phyloP scores from a whole-genome alignment of 129 eudicot genomes.

The Centella asiatica region DNA sequence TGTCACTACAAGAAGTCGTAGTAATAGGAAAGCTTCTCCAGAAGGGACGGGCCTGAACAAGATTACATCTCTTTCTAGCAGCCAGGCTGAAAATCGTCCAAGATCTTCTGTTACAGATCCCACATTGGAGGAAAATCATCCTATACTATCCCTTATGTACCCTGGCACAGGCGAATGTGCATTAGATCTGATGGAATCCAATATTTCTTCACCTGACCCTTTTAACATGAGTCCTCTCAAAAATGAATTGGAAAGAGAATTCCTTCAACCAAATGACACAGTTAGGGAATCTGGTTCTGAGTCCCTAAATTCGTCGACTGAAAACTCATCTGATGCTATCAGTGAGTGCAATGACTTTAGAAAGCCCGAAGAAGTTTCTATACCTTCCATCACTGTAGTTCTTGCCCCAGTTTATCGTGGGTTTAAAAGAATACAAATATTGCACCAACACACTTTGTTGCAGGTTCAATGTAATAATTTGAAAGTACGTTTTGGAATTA shows the following conservation, averaged over 20 bases:
- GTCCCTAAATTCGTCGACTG: slow-evolving; percentile 21
- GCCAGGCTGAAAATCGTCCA: neutral
- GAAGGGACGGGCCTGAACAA: slow-evolving; percentile 23
- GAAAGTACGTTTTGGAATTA: slow-evolving; percentile 71
- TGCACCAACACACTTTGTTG: slow-evolving; percentile 36
- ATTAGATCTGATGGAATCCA: slow-evolving; percentile 24
- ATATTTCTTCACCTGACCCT: slow-evolving; percentile 28
- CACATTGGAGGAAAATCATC: slow-evolving; percentile 19
- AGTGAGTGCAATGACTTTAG: slow-evolving; percentile 28
- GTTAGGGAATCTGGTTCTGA: slow-evolving; percentile 26
- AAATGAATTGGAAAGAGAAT: slow-evolving; percentile 30
- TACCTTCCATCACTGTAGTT: slow-evolving; percentile 46
- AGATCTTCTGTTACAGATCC: slow-evolving; percentile 25
- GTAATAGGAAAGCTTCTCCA: slow-evolving; percentile 29
- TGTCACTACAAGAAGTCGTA: slow-evolving; percentile 64
- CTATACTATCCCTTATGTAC: slow-evolving; percentile 23
- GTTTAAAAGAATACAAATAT: slow-evolving; percentile 46
- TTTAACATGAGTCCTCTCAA: slow-evolving; percentile 40
- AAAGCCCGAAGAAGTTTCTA: slow-evolving; percentile 37
- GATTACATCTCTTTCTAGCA: slow-evolving; percentile 41
- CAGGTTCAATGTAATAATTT: slow-evolving; percentile 36
- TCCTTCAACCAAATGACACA: slow-evolving; percentile 29
- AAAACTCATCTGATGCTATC: slow-evolving; percentile 16
- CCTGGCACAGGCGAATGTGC: slow-evolving; percentile 19
- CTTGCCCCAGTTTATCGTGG: slow-evolving; percentile 46